Evolutionary conservation across 352 stramenopile genomes (phyloP).

Genomic region (Peronosclerospora sorghi): DNA sequence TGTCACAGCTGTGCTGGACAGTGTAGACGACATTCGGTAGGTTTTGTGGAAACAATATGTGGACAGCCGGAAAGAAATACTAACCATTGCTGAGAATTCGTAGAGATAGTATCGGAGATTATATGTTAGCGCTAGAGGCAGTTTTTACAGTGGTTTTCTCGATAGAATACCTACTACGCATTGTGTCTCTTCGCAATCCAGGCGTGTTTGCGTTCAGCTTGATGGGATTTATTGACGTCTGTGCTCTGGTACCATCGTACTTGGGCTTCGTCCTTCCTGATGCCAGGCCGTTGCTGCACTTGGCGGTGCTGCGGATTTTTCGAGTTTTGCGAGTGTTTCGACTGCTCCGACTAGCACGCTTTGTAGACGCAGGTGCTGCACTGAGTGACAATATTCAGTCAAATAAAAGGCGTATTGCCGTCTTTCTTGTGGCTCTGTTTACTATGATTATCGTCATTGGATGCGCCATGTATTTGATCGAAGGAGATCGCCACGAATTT

Average conservation of each 20-base stretch:
- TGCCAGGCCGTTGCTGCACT: constrained; percentile 44
- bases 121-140: constrained; percentile 59
- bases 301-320: constrained; percentile 67
- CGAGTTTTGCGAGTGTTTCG: constrained; percentile 71
- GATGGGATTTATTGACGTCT: constrained; percentile 69
- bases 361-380: constrained; percentile 53
- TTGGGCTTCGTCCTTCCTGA: constrained; percentile 43
- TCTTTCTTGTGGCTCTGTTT: constrained; percentile 68
- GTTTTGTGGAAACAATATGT: constrained; percentile 7
- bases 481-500: constrained; percentile 65
- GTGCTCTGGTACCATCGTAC: constrained; percentile 70
- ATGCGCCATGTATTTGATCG: constrained; percentile 78
- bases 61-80: constrained; percentile 14
- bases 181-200: constrained; percentile 56
- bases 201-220: constrained; percentile 52
- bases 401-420: constrained; percentile 68
- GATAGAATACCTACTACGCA: constrained; percentile 63
- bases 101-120: constrained; percentile 61
- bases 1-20: constrained; percentile 49
- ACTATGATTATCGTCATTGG: constrained; percentile 75
- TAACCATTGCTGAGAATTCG: constrained; percentile 2
- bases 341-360: constrained; percentile 55
- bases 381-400: constrained; percentile 70
- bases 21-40: constrained; percentile 48
- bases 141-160: constrained; percentile 81